Evolutionary conservation across 192 early-diverging fungal genomes (phyloP), one percentile per base, ranked within the genome.

Genomic region (Podila clonocystis): DNA sequence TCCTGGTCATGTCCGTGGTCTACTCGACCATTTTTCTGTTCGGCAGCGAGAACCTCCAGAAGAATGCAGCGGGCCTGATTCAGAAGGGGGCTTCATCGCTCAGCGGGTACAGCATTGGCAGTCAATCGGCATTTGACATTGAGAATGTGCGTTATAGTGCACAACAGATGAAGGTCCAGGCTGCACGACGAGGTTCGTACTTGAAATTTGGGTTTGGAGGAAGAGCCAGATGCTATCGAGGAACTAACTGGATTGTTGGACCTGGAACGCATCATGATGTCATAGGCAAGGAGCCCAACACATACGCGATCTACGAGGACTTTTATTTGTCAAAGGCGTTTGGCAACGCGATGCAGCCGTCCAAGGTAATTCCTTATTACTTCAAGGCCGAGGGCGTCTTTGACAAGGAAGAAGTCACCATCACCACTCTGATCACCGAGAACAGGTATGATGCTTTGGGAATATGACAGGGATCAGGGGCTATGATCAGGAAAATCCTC

Each of bases 351-450:
- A 82, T 90, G 75, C 85, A 86, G 36, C 89, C 89, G 8, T 86
- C 85, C 61, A 87, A 89, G 33, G 88, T 90, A 34, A 84, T 89
- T 41, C 89, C 89, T 12, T 90, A 88, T 62, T 89, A 90, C 63
- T 90, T 87, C 63, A 86, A 85, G 62, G 85, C 88, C 4, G 49
- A 58, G 15, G 58, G 75, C n/a, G 12, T 63, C n/a, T 82, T 85
- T 24, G 83, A 86, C 31, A 74, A 74, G 28, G 88, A 89, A 73
- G 86, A 88, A 5, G 73, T 90, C 4, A 90, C 89, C 2, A 88
- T 90, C 48, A 82, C 87, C 19, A 90, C 89, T 1, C 33, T 90
- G 22, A 84, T 90, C 17, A 90, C 89, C 9, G 62, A 74, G 31
- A 83, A 88, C 58, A 68, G 87, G 33, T 85, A 55, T 9, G 24